Base-by-base conservation (phyloP, 176 grass and related monocot species). In the Musa acuminata region DNA sequence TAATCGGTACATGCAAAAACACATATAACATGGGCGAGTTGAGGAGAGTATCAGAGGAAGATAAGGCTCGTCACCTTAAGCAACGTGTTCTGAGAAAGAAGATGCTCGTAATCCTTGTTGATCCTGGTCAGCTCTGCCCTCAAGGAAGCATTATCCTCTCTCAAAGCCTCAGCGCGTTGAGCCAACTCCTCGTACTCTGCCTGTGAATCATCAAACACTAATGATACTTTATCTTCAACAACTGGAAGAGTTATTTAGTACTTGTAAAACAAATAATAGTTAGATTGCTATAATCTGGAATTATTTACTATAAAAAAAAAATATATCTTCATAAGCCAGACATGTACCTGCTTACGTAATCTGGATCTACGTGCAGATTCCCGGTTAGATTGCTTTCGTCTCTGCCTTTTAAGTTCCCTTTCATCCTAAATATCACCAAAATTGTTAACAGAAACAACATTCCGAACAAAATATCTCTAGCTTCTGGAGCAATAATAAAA, bases 331-430 rank as follows among this genome's bases (percentile, higher is more conserved):
- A 43, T 72, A 3, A 75, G 35, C 35, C 35, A 4, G 35, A 71
- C 53, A 11, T 10, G 22, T 83, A 98, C 94, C 90, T 98, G 94
- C 77, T 93, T 98, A 16, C 90, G 94, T 64, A 91, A 71, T 58
- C 94, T 83, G 57, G 94, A 93, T 65, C 94, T 91, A 27, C 94
- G 90, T 43, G 94, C 94, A 50, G 94, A 98, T 83, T 98, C 94
- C 84, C 94, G 82, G 53, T 98, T 98, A 22, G 90, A 98, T 72
- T 93, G 86, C 84, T 98, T 98, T 80, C 88, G 88, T 81, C 89
- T 91, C 80, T 98, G 90, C 78, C 87, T 88, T 78, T 93, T 98
- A 0, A 98, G 67, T 69, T 93, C 94, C 80, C 94, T 93, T 79
- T 98, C 94, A 82, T 98, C 90, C 90, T 98, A 74, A 81, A 85